phyloP scores from a whole-genome alignment of 345 rosid genomes.

The Corchorus capsularis region DNA sequence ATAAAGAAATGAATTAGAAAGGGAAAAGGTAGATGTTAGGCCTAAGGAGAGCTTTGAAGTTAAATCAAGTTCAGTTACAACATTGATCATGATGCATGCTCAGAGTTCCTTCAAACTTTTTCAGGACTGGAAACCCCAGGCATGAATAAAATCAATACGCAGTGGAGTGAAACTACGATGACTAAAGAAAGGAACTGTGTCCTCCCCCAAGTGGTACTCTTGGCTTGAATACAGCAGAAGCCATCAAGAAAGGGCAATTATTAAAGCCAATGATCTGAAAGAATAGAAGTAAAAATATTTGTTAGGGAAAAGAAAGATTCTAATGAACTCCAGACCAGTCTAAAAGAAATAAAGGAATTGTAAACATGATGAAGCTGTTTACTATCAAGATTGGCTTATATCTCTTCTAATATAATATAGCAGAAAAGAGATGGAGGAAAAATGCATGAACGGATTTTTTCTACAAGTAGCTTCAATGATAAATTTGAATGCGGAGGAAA shows the following conservation, averaged over 20 bases:
- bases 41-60: not conserved
- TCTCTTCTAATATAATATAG: not conserved
- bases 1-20: not conserved
- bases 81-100: not conserved
- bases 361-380: not conserved
- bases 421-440: not conserved
- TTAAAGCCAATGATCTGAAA: slow-evolving; percentile 75
- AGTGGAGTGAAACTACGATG: not conserved
- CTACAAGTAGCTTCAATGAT: not conserved
- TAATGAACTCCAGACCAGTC: not conserved
- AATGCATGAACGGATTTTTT: not conserved
- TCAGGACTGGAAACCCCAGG: not conserved
- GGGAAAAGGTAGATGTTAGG: not conserved
- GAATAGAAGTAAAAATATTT: not conserved
- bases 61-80: not conserved
- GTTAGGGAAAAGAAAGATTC: not conserved
- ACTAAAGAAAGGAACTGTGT: slow-evolving; percentile 57
- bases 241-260: slow-evolving; percentile 60
- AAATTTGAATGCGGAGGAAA: not conserved
- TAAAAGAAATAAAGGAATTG: not conserved
- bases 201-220: slow-evolving; percentile 91
- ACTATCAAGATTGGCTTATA: not conserved
- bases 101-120: not conserved
- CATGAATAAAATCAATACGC: not conserved
- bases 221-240: slow-evolving; percentile 63